These are phyloP conservation scores for Euphorbia corollata DNA, from an alignment of 441 rosid species.

Conservation along the genomic window DNA sequence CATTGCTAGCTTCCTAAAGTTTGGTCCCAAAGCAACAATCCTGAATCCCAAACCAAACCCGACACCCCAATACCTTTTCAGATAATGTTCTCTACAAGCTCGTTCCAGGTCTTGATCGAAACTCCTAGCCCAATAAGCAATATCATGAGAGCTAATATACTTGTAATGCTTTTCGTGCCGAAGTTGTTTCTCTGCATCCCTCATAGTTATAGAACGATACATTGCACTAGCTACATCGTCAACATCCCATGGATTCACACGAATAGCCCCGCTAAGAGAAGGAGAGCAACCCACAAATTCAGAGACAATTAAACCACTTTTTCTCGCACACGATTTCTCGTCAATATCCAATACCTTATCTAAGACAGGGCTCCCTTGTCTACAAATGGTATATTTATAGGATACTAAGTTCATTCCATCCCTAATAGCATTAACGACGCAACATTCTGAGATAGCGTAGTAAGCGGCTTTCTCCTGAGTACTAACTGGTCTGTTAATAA, in stretches of 20 bases:
- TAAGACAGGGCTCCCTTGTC: constrained; percentile 61
- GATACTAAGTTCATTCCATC: constrained; percentile 91
- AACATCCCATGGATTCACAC: constrained; percentile 78
- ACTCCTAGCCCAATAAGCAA: constrained; percentile 73
- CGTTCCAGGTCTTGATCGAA: constrained; percentile 72
- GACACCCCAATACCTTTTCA: constrained; percentile 64
- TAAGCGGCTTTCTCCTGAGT: constrained; percentile 61
- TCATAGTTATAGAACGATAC: constrained; percentile 41
- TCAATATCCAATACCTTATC: constrained; percentile 44
- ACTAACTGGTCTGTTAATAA: constrained; percentile 45
- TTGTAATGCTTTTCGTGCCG: constrained; percentile 82
- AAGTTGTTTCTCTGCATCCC: constrained; percentile 48
- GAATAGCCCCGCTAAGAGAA: constrained; percentile 76
- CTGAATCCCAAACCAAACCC: constrained; percentile 69
- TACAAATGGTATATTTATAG: constrained; percentile 60
- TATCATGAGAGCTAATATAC: constrained; percentile 74
- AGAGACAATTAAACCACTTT: constrained; percentile 68
- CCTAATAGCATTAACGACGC: constrained; percentile 70
- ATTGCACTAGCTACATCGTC: constrained; percentile 56
- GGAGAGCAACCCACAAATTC: constrained; percentile 90
- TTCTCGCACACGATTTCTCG: constrained; percentile 30
- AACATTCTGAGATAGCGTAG: constrained; percentile 62
- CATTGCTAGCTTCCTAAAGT: constrained; percentile 52
- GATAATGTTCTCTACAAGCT: constrained; percentile 61
- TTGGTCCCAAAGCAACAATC: constrained; percentile 62